Evolutionary conservation across 179 eudicot species (phyloP).

Genomic region (Spergularia azorica): DNA sequence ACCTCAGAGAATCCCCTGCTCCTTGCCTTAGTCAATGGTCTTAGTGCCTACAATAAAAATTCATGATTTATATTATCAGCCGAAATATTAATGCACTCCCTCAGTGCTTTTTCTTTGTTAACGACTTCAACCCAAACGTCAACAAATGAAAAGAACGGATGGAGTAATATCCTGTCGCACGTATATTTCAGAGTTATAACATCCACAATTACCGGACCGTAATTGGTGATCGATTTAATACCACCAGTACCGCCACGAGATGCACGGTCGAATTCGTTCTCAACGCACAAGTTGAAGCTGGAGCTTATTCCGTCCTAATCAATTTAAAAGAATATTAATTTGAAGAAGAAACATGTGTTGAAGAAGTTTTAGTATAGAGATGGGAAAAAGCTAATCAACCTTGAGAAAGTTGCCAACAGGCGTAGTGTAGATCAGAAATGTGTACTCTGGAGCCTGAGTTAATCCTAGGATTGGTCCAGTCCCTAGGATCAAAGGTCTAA

Average conservation of each 20-base stretch:
- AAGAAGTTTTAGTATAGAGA: background rate
- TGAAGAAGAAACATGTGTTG: background rate
- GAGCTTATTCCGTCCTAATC: constrained; percentile 59
- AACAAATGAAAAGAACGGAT: no score
- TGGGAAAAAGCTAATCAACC: constrained; percentile 1
- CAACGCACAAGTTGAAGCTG: constrained; percentile 61
- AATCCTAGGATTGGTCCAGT: constrained; percentile 36
- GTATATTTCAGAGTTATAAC: background rate
- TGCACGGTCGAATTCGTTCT: constrained; percentile 69
- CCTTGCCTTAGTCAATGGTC: constrained; percentile 34
- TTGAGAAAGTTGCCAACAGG: constrained; percentile 40
- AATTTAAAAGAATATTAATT: background rate
- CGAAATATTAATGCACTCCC: constrained; percentile 28
- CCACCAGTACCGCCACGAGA: constrained; percentile 81
- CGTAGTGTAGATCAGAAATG: constrained; percentile 36
- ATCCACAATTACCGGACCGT: constrained; percentile 56
- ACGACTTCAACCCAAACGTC: no score
- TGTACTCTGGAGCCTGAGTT: constrained; percentile 36
- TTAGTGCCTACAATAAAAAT: constrained; percentile 28
- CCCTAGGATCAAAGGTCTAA: constrained; percentile 40
- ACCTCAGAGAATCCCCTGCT: constrained; percentile 39
- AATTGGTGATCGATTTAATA: constrained; percentile 72
- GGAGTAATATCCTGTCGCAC: background rate
- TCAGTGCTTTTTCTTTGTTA: no score
- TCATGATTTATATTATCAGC: background rate